Conservation (phyloP, 2,329 filamentous ascomycete genomes). For the Ceratocystis destructans region DNA sequence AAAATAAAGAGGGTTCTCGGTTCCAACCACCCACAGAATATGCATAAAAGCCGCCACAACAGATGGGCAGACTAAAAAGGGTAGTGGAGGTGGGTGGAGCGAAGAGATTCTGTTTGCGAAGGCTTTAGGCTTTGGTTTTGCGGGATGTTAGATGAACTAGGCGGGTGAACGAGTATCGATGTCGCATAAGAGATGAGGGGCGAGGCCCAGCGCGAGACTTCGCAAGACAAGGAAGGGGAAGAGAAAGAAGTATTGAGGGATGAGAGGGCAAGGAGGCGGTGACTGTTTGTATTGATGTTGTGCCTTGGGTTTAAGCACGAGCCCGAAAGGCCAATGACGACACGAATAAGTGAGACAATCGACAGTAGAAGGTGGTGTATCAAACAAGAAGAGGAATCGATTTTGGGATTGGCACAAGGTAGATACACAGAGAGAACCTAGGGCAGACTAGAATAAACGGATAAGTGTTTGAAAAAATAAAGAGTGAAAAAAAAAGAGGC, state of each 20-base stretch:
- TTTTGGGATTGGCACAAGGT: neutral
- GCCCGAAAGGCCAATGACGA: neutral
- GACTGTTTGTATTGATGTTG: neutral
- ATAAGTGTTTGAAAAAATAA: neutral
- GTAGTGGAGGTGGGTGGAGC: neutral
- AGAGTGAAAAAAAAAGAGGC: neutral
- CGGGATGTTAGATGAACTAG: neutral
- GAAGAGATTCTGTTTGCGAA: neutral
- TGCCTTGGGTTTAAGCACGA: neutral
- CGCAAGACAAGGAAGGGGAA: no score
- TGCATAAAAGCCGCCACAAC: neutral
- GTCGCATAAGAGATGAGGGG: neutral
- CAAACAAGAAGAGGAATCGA: neutral
- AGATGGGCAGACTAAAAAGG: neutral
- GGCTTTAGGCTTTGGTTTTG: neutral
- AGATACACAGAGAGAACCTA: neutral
- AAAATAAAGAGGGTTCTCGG: neutral
- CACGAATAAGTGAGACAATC: constrained; percentile 1
- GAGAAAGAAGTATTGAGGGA: neutral
- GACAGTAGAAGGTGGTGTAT: neutral
- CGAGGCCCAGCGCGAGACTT: no score
- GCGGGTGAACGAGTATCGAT: neutral
- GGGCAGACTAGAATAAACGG: neutral
- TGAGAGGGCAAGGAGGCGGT: neutral
- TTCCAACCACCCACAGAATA: neutral